Evolutionary conservation across 2,329 filamentous ascomycete species (phyloP).

Genomic region (Fusarium buxicola): DNA sequence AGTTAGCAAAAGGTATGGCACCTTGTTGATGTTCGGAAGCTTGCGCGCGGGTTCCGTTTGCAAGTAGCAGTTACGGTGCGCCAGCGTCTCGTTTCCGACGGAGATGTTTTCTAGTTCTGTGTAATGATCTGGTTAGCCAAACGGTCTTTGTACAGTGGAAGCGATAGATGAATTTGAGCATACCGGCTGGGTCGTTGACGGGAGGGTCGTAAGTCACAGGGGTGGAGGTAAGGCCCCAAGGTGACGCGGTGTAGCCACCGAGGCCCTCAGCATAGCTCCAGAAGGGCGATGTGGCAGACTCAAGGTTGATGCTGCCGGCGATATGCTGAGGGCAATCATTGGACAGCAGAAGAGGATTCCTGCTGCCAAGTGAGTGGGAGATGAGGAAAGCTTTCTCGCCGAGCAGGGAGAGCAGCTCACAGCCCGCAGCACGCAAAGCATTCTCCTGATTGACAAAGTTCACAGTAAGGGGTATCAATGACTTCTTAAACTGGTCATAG

Average conservation of each 20-base stretch:
- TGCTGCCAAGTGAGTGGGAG: constrained; percentile 34
- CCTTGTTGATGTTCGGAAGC: constrained; percentile 31
- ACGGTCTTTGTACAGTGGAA: rapidly evolving
- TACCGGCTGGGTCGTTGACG: constrained; percentile 27
- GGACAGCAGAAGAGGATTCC: constrained; percentile 27
- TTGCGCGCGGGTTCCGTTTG: constrained; percentile 28
- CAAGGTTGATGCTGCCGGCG: constrained; percentile 32
- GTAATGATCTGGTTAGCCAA: not conserved
- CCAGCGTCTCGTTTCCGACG: constrained; percentile 28
- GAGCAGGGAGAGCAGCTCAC: constrained; percentile 34
- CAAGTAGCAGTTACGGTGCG: constrained; percentile 29
- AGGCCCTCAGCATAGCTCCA: constrained; percentile 33
- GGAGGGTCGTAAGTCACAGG: constrained; percentile 33
- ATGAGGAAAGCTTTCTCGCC: constrained; percentile 33
- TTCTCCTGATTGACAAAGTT: constrained; percentile 31
- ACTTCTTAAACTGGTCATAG: constrained; percentile 35
- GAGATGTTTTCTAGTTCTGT: constrained; percentile 23
- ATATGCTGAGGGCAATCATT: constrained; percentile 35
- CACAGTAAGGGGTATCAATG: constrained; percentile 29
- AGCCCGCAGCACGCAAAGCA: constrained; percentile 24
- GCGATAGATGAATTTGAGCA: not conserved
- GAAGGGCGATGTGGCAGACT: constrained; percentile 33
- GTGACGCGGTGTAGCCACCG: constrained; percentile 13
- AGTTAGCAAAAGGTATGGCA: constrained; percentile 27
- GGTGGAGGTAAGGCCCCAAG: constrained; percentile 33